Percentiles rank a stretch among this genome's conserved stretches.
These are phyloP conservation scores for Lasiodiplodia sp. DNA, from an alignment of 2,329 filamentous ascomycete species.

Conservation along the genomic window DNA sequence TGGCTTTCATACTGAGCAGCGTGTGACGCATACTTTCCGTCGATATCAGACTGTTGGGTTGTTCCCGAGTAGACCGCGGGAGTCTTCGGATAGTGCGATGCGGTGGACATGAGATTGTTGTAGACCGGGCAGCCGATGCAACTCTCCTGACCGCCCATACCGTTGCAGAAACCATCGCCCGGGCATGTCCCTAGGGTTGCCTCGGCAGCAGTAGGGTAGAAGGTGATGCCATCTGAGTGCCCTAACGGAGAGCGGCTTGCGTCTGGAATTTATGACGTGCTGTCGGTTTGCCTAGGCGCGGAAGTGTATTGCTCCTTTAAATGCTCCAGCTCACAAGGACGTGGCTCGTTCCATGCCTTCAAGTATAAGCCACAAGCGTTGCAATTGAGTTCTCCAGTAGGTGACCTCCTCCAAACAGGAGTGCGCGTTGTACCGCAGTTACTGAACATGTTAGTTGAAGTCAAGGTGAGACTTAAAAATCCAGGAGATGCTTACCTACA, in stretches of 20 bases:
- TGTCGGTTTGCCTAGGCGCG: neutral
- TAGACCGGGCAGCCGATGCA: slow-evolving; percentile 96
- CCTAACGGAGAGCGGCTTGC: neutral
- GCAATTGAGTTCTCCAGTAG: neutral
- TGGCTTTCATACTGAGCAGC: neutral
- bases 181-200: slow-evolving; percentile 83
- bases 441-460: neutral
- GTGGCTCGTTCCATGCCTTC: neutral
- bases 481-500: no score
- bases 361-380: neutral
- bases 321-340: neutral
- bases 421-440: neutral
- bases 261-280: neutral
- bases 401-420: neutral
- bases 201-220: no score
- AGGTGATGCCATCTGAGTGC: neutral
- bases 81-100: slow-evolving; percentile 63
- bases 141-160: slow-evolving; percentile 91
- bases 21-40: neutral
- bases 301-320: neutral
- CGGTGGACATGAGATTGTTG: slow-evolving; percentile 94
- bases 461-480: no score
- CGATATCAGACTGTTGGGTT: neutral
- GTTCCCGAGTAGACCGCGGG: neutral
- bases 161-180: slow-evolving; percentile 92